Conservation (phyloP, 1,284 basidiomycete genomes). For the Boletus coffeatus region DNA sequence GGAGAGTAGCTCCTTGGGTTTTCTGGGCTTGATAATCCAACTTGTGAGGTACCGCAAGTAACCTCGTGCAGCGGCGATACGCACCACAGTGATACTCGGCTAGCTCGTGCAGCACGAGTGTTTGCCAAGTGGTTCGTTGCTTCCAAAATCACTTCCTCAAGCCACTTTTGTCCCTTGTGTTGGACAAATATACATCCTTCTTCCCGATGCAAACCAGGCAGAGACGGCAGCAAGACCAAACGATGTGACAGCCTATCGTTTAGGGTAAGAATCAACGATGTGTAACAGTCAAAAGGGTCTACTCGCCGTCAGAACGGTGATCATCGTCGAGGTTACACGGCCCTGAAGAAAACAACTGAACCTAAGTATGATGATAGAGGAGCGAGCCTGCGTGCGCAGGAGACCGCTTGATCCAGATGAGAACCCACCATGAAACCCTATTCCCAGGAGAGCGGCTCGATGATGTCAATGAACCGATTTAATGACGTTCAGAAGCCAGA, state of each 20-base stretch:
- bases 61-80: slow-evolving; percentile 21
- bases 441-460: slow-evolving; percentile 50
- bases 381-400: slow-evolving; percentile 29
- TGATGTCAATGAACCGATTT: slow-evolving; percentile 24
- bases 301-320: slow-evolving; percentile 64
- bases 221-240: slow-evolving; percentile 73
- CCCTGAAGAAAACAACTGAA: slow-evolving; percentile 30
- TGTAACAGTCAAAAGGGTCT: not conserved
- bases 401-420: slow-evolving; percentile 56
- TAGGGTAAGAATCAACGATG: slow-evolving; percentile 9
- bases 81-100: slow-evolving; percentile 22
- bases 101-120: slow-evolving; percentile 34
- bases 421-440: slow-evolving; percentile 47
- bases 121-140: slow-evolving; percentile 38
- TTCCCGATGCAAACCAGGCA: slow-evolving; percentile 71
- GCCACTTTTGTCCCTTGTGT: slow-evolving; percentile 70
- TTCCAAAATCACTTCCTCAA: slow-evolving; percentile 61
- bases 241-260: slow-evolving; percentile 45
- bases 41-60: slow-evolving; percentile 20
- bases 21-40: slow-evolving; percentile 28
- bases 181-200: slow-evolving; percentile 56
- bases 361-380: slow-evolving; percentile 20
- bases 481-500: slow-evolving; percentile 9
- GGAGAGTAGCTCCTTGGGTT: slow-evolving; percentile 22
- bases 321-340: slow-evolving; percentile 57